phyloP scores from a whole-genome alignment of 2,329 filamentous ascomycete species.

The Nemania sp. region DNA sequence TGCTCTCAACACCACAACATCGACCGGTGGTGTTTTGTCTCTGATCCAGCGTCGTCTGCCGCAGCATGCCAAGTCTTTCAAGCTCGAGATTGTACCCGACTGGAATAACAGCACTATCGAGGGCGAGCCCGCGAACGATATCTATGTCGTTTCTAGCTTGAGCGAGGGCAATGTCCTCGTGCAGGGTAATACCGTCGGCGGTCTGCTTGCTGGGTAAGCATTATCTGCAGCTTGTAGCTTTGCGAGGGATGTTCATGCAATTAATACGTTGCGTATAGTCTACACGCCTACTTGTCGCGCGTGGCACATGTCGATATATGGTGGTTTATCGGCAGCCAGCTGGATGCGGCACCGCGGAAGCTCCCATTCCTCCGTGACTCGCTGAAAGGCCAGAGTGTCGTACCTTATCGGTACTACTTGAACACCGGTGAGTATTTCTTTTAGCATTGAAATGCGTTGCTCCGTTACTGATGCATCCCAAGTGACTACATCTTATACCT shows the following conservation, averaged over 20 bases:
- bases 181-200: slow-evolving; percentile 22
- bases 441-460: not conserved
- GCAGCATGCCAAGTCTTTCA: slow-evolving; percentile 16
- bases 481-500: slow-evolving; percentile 29
- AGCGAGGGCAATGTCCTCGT: slow-evolving; percentile 21
- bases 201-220: slow-evolving; percentile 22
- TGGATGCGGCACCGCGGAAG: slow-evolving; percentile 17
- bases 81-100: slow-evolving; percentile 15
- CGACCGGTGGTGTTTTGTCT: slow-evolving; percentile 20
- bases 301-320: slow-evolving; percentile 26
- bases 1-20: slow-evolving; percentile 15
- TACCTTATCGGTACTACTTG: slow-evolving; percentile 27
- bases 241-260: not conserved
- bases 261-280: slow-evolving; percentile 11
- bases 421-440: slow-evolving; percentile 24
- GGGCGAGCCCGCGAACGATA: slow-evolving; percentile 20
- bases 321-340: slow-evolving; percentile 27
- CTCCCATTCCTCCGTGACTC: slow-evolving; percentile 20
- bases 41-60: slow-evolving; percentile 25
- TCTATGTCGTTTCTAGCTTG: slow-evolving; percentile 21
- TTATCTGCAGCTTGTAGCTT: not conserved
- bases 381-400: slow-evolving; percentile 21
- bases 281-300: slow-evolving; percentile 24
- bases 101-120: not conserved
- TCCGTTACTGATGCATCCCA: slow-evolving; percentile 6